phyloP scores from a whole-genome alignment of 2,329 filamentous ascomycete species.

The Aspergillus pseudonomiae region DNA sequence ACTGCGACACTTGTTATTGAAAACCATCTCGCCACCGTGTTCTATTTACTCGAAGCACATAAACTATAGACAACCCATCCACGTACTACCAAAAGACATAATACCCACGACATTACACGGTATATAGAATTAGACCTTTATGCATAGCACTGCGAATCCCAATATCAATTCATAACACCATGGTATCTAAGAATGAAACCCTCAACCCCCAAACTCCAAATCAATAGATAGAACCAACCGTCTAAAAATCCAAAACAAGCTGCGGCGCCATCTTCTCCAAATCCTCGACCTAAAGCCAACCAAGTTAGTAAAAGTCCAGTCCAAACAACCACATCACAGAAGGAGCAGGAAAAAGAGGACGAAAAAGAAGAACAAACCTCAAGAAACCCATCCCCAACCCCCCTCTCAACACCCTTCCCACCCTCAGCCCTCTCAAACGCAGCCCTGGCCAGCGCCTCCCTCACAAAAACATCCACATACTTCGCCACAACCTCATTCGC shows the following conservation, averaged over 20 bases:
- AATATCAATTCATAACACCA: constrained; percentile 3
- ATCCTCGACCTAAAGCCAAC: constrained; percentile 70
- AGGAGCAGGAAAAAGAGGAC: background rate
- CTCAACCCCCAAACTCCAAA: constrained; percentile 14
- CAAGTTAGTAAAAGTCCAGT: constrained; percentile 11
- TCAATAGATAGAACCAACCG: background rate
- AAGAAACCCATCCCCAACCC: constrained; percentile 63
- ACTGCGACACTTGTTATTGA: background rate
- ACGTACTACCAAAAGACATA: background rate
- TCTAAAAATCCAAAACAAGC: constrained; percentile 78
- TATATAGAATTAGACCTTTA: constrained; percentile 11
- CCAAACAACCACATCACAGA: background rate
- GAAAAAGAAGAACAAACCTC: constrained; percentile 60
- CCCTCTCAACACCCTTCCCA: constrained; percentile 26
- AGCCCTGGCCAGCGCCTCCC: constrained; percentile 82
- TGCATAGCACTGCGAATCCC: constrained; percentile 3
- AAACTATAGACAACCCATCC: background rate
- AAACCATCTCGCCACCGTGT: background rate
- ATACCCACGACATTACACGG: background rate
- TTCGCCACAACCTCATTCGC: constrained; percentile 76
- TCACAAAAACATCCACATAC: constrained; percentile 89
- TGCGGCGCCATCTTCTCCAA: constrained; percentile 85
- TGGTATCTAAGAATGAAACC: constrained; percentile 15
- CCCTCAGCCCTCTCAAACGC: constrained; percentile 66
- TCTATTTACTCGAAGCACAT: background rate